phyloP scores from a whole-genome alignment of 257 asterid genomes.

The Mentha longifolia region DNA sequence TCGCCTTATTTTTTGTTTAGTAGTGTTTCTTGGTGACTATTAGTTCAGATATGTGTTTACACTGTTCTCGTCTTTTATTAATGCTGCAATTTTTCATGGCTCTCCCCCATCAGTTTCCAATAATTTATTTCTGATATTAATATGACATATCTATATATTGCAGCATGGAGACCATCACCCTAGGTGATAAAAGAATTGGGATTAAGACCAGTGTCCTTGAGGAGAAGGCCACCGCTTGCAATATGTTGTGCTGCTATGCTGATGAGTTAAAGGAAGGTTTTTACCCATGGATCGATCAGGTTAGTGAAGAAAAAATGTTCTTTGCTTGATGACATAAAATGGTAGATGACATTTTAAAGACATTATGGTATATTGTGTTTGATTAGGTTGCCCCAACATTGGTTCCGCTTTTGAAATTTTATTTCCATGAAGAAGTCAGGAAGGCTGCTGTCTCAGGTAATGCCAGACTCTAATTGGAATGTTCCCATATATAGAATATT shows the following conservation, averaged over 20 bases:
- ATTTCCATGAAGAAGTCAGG: constrained; percentile 99
- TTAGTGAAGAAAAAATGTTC: constrained; percentile 39
- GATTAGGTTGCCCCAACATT: constrained; percentile 88
- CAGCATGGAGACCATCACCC: constrained; percentile 98
- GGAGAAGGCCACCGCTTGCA: constrained; percentile 99
- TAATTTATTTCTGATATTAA: constrained; percentile 15
- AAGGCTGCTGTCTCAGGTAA: constrained; percentile 98
- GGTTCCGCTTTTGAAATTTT: constrained; percentile 91
- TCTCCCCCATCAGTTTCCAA: constrained; percentile 2
- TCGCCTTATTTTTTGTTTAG: neutral
- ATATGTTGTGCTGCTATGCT: constrained; percentile 99
- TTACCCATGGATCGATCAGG: constrained; percentile 99
- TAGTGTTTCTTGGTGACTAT: neutral
- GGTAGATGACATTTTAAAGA: constrained; percentile 24
- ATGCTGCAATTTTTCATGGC: neutral
- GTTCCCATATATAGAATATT: neutral
- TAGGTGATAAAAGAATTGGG: constrained; percentile 97
- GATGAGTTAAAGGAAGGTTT: constrained; percentile 98
- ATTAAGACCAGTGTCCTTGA: constrained; percentile 97
- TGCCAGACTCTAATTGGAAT: constrained; percentile 4
- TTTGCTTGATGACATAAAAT: constrained; percentile 20
- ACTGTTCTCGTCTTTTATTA: neutral
- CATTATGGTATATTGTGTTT: constrained; percentile 23
- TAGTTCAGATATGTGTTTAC: neutral
- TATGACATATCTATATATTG: constrained; percentile 34